A percentile compares a stretch with the other conserved stretches of the same genome.
Conservation (phyloP, 352 stramenopile genomes). For the Pythium monospermum region DNA sequence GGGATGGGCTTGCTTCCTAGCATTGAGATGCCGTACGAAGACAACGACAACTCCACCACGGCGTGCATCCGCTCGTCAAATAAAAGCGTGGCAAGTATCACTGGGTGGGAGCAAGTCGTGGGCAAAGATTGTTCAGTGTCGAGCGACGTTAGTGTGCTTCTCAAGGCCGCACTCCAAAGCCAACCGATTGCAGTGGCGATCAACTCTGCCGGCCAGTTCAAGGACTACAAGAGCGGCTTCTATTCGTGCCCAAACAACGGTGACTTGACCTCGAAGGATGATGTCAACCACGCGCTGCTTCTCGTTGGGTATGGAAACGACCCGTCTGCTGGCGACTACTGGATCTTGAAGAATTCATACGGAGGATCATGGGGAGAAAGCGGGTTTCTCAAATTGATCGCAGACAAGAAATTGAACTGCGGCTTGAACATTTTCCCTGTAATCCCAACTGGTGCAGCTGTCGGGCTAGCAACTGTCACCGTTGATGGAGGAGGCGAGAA, state of each 20-base stretch:
- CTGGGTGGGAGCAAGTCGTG: constrained; percentile 60
- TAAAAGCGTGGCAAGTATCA: constrained; percentile 67
- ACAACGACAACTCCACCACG: constrained; percentile 27
- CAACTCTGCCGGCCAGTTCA: constrained; percentile 68
- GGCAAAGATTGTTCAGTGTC: constrained; percentile 48
- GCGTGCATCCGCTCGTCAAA: constrained; percentile 35
- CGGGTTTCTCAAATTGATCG: constrained; percentile 62
- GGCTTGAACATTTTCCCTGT: constrained; percentile 78
- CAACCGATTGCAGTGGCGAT: constrained; percentile 75
- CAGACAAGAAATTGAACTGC: constrained; percentile 71
- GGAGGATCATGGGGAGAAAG: constrained; percentile 56
- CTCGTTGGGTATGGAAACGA: constrained; percentile 75
- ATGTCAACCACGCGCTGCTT: constrained; percentile 72
- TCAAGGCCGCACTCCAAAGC: constrained; percentile 46
- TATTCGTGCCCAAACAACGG: constrained; percentile 71
- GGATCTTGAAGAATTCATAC: constrained; percentile 84
- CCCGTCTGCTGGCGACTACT: constrained; percentile 53
- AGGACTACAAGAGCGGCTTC: constrained; percentile 59
- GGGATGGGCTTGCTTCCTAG: constrained; percentile 60
- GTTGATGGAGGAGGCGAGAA: constrained; percentile 65
- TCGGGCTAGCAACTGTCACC: constrained; percentile 26
- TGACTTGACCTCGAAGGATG: constrained; percentile 49
- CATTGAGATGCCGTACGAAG: constrained; percentile 70
- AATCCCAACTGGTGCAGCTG: constrained; percentile 49
- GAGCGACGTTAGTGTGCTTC: constrained; percentile 43